These are phyloP conservation scores for Pleurotus sapidus DNA, from an alignment of 768 basidiomycete genomes.

Conservation along the genomic window DNA sequence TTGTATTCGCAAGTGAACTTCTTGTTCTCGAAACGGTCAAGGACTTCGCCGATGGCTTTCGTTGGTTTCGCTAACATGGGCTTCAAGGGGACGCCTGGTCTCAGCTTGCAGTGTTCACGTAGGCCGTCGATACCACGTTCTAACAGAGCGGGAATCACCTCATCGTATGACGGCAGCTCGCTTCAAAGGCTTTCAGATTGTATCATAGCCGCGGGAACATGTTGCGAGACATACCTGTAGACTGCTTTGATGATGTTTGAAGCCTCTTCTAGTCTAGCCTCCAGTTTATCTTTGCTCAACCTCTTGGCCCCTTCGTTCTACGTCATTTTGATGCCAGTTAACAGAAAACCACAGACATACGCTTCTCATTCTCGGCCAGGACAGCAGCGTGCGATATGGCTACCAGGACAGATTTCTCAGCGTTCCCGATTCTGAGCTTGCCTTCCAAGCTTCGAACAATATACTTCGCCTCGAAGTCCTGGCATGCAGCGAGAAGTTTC, in stretches of 20 bases:
- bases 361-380: constrained; percentile 70
- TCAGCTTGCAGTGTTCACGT: constrained; percentile 78
- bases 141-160: constrained; percentile 88
- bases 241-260: constrained; percentile 81
- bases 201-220: background rate
- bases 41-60: constrained; percentile 96
- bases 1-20: constrained; percentile 99
- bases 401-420: constrained; percentile 92
- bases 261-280: constrained; percentile 71
- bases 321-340: constrained; percentile 7
- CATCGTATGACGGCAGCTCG: constrained; percentile 90
- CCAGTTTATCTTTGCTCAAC: constrained; percentile 71
- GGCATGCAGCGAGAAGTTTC: constrained; percentile 89
- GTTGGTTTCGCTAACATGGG: constrained; percentile 99
- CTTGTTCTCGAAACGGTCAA: constrained; percentile 95
- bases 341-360: constrained; percentile 26
- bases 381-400: constrained; percentile 92
- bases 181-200: constrained; percentile 33
- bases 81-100: constrained; percentile 94
- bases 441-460: constrained; percentile 95
- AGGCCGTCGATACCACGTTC: constrained; percentile 72
- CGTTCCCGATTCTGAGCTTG: constrained; percentile 95
- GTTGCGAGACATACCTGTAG: constrained; percentile 64
- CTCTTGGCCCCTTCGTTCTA: constrained; percentile 59
- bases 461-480: constrained; percentile 92